Evolutionary conservation across 192 early-diverging fungal genomes (phyloP).

Genomic region (Cladochytrium replicatum): DNA sequence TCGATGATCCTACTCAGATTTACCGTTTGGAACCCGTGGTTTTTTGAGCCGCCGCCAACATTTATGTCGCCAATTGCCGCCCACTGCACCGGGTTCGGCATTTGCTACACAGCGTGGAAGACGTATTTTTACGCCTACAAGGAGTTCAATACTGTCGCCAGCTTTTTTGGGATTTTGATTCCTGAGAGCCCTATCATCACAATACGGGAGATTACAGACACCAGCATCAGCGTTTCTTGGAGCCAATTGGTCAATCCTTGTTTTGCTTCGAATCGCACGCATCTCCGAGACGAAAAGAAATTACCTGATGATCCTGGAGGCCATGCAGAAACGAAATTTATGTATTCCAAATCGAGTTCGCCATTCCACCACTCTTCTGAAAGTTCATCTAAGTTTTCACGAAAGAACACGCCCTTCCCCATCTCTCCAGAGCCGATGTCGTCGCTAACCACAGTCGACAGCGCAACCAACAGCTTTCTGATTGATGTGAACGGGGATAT

Average conservation of each 20-base stretch:
- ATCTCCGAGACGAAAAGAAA: no score
- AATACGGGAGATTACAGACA: slow-evolving; percentile 17
- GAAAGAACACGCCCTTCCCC: no score
- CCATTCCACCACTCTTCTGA: no score
- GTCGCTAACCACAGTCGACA: no score
- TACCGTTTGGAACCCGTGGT: slow-evolving; percentile 30
- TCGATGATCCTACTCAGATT: slow-evolving; percentile 27
- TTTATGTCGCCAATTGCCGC: slow-evolving; percentile 26
- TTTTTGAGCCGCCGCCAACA: slow-evolving; percentile 11
- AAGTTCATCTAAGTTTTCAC: no score
- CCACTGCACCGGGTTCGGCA: slow-evolving; percentile 23
- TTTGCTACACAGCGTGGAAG: slow-evolving; percentile 18
- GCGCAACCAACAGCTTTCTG: no score
- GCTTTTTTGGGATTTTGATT: slow-evolving; percentile 20
- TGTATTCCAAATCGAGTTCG: no score
- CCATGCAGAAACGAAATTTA: no score
- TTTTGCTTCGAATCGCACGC: no score
- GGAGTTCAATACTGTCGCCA: slow-evolving; percentile 19
- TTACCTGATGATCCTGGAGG: no score
- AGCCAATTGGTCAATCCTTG: no score
- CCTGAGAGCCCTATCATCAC: slow-evolving; percentile 16
- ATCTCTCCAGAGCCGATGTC: no score
- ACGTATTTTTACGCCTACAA: slow-evolving; percentile 6
- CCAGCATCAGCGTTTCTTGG: slow-evolving; percentile 18
- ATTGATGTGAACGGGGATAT: slow-evolving; percentile 30